Evolutionary conservation across 2,329 filamentous ascomycete species (phyloP), one percentile per base, ranked within the genome.

Genomic region (Aspergillus sp.): DNA sequence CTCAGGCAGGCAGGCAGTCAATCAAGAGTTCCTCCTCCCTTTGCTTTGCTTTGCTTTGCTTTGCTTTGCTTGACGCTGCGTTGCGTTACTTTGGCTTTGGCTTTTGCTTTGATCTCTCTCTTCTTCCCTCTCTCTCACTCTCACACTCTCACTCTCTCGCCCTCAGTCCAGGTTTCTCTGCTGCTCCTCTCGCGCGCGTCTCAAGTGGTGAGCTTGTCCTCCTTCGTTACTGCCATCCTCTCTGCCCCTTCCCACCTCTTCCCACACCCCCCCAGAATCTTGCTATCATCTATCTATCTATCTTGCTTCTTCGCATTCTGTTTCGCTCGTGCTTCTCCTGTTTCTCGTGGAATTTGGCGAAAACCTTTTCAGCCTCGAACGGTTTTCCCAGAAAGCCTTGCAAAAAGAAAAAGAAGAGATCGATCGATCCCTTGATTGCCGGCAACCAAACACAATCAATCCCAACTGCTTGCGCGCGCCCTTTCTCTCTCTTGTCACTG

Each of bases 401-500:
- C 28, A 30, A 30, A 30, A 30, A 1, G 2, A 30, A 4, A 12
- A 49, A 15, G 10, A 23, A 19, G 47, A 23, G 41, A 45, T 45
- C 41, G 41, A 45, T 45, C 41, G 41, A 50, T 50, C 47, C 47
- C 47, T 50, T 50, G 47, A 50, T 50, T 50, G 23, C 25, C 47
- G n/a, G n/a, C 45, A 57, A 32, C 19, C 36, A 19, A 25, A 23
- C 45, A 39, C 55, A 36, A 49, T 49, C 56, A 57, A 38, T 45
- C 41, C 50, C 55, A 48, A 21, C 52, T 55, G 30, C 58, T 63
- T 49, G 52, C 58, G 52, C 47, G 48, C 55, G 47, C 58, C 43
- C 55, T 60, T 57, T 62, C 60, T 67, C 13, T 30, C 28, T 30
- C 28, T 30, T 30, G 28, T 56, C 49, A 23, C n/a, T 47, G 17